Percentiles rank a stretch among this genome's conserved stretches.
phyloP scores from a whole-genome alignment of 169 alveolate species.

The Perkinsus chesapeaki region DNA sequence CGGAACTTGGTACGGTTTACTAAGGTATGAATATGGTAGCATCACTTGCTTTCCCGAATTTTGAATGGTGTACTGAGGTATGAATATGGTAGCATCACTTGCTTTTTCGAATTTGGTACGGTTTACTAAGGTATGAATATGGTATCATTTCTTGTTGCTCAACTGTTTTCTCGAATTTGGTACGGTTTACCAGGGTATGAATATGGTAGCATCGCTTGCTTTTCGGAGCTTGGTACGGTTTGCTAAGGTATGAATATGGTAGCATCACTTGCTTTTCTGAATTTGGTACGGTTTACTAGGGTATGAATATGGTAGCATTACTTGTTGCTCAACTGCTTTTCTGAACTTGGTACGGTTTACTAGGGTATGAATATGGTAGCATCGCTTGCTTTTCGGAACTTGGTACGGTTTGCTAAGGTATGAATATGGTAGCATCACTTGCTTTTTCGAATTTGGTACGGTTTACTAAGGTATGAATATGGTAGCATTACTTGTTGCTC shows the following conservation, averaged over 20 bases:
- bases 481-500: no score
- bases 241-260: neutral
- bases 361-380: neutral
- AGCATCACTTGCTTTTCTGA: no score
- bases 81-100: neutral
- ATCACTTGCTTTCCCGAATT: neutral
- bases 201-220: neutral
- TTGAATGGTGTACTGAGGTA: neutral
- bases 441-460: no score
- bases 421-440: neutral
- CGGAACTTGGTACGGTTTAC: neutral
- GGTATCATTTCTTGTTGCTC: neutral
- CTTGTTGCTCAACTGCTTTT: neutral
- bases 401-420: no score
- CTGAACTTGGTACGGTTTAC: neutral
- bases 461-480: no score
- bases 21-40: neutral
- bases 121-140: neutral
- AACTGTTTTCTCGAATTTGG: neutral
- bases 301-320: neutral
- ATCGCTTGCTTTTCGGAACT: neutral
- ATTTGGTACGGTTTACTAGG: neutral
- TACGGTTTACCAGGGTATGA: neutral
- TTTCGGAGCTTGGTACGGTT: neutral
- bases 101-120: neutral